Evolutionary conservation across 148 eudicot species (phyloP), one percentile per base, ranked within the genome.

Genomic region (Camellia japonica): DNA sequence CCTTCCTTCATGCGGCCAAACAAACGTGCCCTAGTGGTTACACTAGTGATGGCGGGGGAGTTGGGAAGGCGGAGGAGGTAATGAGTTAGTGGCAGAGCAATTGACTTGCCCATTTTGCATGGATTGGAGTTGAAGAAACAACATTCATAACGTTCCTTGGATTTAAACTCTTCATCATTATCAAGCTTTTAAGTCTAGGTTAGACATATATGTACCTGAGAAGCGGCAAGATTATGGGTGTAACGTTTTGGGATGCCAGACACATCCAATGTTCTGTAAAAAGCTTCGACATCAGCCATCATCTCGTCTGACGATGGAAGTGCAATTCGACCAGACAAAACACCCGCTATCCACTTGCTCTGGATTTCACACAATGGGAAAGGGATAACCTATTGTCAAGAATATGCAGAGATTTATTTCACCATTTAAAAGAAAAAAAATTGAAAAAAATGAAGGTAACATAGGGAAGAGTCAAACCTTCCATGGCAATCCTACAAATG

Each of bases 401-500:
- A 23, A 55, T 58, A 63, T 13, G 2, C 56, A 12, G 66, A 52
- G 18, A 38, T 41, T 42, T 65, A 42, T n/a, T 44, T 76, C 55
- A 30, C 80, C n/a, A 72, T 72, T 13, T 7, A 49, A 68, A 9
- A 61, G 55, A 23, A 19, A 49, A 44, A 12, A 6, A 18, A 73
- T 12, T 43, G n/a, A 8, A 80, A 79, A 71, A 13, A 46, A 43
- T 12, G 61, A 20, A 19, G 73, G 81, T 38, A 55, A 55, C 3
- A 11, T 41, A 12, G 44, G 12, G 16, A 74, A 59, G 52, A 64
- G 58, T 42, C 67, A 52, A 71, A 93, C 97, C 97, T 91, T 91
- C 95, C 94, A 96, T 46, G 98, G 95, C 67, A 96, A 79, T 43
- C 99, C 99, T 61, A 96, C 90, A 78, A 96, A 96, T 11, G 99